Evolutionary conservation across 176 grass and related monocot species (phyloP), one percentile per base, ranked within the genome.

Genomic region (Cocos nucifera): DNA sequence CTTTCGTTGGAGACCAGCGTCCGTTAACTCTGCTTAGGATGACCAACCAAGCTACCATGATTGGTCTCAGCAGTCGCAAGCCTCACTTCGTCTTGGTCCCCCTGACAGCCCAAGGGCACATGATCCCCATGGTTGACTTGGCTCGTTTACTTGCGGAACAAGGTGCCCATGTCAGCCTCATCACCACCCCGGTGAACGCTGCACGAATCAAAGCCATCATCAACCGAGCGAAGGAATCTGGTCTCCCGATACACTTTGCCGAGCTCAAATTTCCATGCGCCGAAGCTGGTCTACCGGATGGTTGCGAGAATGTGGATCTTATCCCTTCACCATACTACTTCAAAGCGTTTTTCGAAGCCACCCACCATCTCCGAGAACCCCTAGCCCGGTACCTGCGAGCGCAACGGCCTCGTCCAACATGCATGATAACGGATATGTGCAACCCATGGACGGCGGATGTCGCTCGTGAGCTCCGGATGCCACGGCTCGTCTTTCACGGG

Each of bases 1-100:
- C 23, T 23, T 23, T 23, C 23, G 23, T 23, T 35, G 0, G 10
- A 12, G 35, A 39, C 35, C 10, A 1, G 35, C 35, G 10, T 14
- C 35, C 5, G 35, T 44, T 12, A 23, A 9, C 6, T 44, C 35
- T 9, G 10, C 12, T 3, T 44, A 14, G 35, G 35, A 44, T 12
- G 35, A 44, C 35, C 9, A 44, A 10, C 35, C 9, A 44, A 44
- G 35, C 35, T 44, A 3, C 35, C 35, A 12, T 14, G 35, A 44
- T 14, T 44, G 35, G 10, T 10, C 10, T 12, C 1, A 14, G 35
- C 35, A 44, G 35, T 2, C 7, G 32, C 8, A 10, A 39, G 51
- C 54, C 77, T 10, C 78, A 90, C 64, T 90, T 86, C 67, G 29
- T 90, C 9, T 15, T 90, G 32, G 77, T 82, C n/a, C 87, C 87